Evolutionary conservation across 129 eudicot genomes (phyloP).

Genomic region (Flaveria linearis): DNA sequence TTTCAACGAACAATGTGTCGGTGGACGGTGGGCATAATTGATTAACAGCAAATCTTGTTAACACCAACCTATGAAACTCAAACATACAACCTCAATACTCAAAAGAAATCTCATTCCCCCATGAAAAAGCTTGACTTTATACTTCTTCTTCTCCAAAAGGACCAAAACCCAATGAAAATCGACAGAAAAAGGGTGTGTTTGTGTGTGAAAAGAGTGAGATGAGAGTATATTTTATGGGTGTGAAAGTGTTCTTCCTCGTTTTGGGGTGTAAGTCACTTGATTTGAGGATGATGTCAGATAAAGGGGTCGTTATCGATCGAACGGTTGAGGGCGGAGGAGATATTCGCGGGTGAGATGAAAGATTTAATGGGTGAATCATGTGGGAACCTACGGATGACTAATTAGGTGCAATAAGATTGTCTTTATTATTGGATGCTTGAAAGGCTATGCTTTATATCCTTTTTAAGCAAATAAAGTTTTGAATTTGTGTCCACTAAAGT

Average conservation of each 20-base stretch:
- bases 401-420: constrained; percentile 25
- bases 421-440: constrained; percentile 35
- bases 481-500: neutral
- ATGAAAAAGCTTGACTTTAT: too few species aligned
- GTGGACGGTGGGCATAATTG: constrained; percentile 28
- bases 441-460: neutral
- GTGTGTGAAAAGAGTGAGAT: constrained; percentile 29
- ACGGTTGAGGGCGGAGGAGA: constrained; percentile 33
- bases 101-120: too few species aligned
- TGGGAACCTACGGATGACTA: constrained; percentile 29
- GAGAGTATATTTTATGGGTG: constrained; percentile 5
- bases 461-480: constrained; percentile 5
- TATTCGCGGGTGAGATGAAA: constrained; percentile 39
- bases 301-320: constrained; percentile 35
- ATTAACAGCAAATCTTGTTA: neutral
- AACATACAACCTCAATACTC: neutral
- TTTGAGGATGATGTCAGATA: neutral
- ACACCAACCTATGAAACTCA: neutral
- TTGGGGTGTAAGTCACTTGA: constrained; percentile 24
- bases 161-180: constrained; percentile 4
- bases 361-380: constrained; percentile 27
- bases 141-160: too few species aligned
- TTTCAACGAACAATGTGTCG: constrained; percentile 28
- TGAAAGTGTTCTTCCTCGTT: constrained; percentile 32
- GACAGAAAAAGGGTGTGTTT: constrained; percentile 13